Evolutionary conservation across 768 basidiomycete species (phyloP).

Genomic region (Hemileccinum impolitum): DNA sequence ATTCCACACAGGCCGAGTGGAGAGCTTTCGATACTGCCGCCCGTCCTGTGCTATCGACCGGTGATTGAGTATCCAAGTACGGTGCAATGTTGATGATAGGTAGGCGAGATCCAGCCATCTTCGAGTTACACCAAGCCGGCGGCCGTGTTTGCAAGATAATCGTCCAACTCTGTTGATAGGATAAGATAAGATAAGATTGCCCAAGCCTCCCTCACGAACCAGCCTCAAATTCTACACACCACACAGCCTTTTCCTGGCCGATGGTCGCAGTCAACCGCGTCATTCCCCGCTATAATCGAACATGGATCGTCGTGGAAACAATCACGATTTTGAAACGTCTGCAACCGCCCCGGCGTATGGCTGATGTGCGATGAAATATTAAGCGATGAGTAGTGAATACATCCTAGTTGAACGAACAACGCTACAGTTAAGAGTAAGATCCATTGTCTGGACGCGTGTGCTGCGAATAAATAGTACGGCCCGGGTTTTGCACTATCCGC

Average conservation of each 20-base stretch:
- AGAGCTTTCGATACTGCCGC: slow-evolving; percentile 53
- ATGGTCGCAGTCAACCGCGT: neutral
- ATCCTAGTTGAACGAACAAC: slow-evolving; percentile 12
- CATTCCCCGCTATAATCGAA: neutral
- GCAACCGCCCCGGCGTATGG: neutral
- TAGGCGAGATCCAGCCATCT: slow-evolving; percentile 35
- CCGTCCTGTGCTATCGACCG: slow-evolving; percentile 28
- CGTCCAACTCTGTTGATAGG: too few relatives aligned
- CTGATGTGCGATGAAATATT: slow-evolving; percentile 10
- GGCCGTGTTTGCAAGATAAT: too few relatives aligned
- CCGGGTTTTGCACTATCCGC: slow-evolving; percentile 44
- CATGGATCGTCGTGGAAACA: neutral
- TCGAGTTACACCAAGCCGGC: neutral
- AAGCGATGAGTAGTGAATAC: slow-evolving; percentile 20
- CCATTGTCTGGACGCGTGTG: slow-evolving; percentile 36
- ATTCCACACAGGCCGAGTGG: slow-evolving; percentile 71
- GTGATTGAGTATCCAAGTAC: slow-evolving; percentile 43
- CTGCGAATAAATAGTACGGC: slow-evolving; percentile 65
- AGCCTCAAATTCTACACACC: too few relatives aligned
- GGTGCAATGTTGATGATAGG: slow-evolving; percentile 76
- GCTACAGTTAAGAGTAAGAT: slow-evolving; percentile 21
- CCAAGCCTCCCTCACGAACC: too few relatives aligned
- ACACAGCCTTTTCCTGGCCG: neutral
- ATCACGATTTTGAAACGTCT: neutral
- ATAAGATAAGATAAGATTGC: slow-evolving; percentile 17